Percentiles rank a stretch among this genome's conserved stretches.
Conservation (phyloP, 495 filamentous ascomycete genomes). For the Amniculicola lignicola region DNA sequence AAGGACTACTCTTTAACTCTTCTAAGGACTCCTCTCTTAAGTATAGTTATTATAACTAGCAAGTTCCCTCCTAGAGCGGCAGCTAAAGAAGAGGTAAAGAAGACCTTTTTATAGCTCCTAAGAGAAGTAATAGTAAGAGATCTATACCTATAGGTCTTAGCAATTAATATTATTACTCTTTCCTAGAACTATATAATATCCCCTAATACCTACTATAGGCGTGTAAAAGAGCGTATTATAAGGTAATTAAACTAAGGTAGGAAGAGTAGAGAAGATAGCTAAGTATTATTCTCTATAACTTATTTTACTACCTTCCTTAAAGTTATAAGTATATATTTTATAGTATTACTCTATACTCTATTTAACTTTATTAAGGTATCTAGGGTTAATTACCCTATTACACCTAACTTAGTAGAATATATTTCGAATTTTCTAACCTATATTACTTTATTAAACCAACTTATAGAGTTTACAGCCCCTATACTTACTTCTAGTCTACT, state of each 20-base stretch:
- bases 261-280: conserved; percentile 6
- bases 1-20: conserved; percentile 20
- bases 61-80: conserved; percentile 3
- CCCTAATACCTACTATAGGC: conserved; percentile 9
- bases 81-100: conserved; percentile 10
- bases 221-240: conserved; percentile 18
- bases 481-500: conserved; percentile 29
- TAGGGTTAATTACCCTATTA: conserved; percentile 21
- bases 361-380: conserved; percentile 34
- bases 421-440: conserved; percentile 27
- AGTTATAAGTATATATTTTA: conserved; percentile 25
- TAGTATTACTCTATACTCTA: conserved; percentile 11
- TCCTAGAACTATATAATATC: conserved; percentile 7
- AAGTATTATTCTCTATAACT: conserved; percentile 22
- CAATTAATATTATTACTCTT: conserved; percentile 26
- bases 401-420: conserved; percentile 14
- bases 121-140: conserved; percentile 24
- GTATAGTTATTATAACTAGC: conserved; percentile 15
- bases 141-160: conserved; percentile 26
- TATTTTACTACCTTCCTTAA: conserved; percentile 31
- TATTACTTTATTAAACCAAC: conserved; percentile 3
- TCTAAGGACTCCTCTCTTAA: conserved; percentile 12
- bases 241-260: conserved; percentile 19
- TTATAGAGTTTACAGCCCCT: conserved; percentile 28
- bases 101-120: conserved; percentile 29